Evolutionary conservation across 805 yeast species (phyloP).

Genomic region (Clavispora vitiphila): DNA sequence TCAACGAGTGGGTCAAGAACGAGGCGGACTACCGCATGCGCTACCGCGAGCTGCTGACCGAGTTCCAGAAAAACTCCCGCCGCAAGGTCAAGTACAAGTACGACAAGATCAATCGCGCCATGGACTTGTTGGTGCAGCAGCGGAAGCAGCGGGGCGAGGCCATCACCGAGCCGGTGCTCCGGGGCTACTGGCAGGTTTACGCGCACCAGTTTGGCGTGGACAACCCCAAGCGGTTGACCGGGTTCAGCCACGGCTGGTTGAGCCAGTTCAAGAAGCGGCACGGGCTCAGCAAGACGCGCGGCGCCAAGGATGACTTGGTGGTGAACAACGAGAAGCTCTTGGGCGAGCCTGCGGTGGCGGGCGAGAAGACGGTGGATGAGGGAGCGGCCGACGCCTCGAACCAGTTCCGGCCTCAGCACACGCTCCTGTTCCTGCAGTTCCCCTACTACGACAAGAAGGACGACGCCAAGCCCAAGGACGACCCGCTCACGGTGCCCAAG

Average conservation of each 20-base stretch:
- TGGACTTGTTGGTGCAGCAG: conserved; percentile 50
- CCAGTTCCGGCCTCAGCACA: conserved; percentile 6
- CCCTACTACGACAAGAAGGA: conserved; percentile 4
- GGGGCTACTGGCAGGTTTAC: conserved; percentile 52
- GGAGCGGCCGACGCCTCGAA: background rate
- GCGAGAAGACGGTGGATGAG: background rate
- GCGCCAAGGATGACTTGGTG: background rate
- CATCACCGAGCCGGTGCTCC: conserved; percentile 49
- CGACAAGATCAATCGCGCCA: conserved; percentile 52
- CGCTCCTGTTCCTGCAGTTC: conserved; percentile 7
- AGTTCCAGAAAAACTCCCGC: conserved; percentile 31
- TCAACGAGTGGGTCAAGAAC: conserved; percentile 57
- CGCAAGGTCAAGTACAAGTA: conserved; percentile 51
- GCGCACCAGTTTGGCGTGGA: conserved; percentile 55
- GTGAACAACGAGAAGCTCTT: conserved; percentile 2
- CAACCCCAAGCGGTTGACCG: conserved; percentile 52
- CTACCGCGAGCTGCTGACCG: conserved; percentile 28
- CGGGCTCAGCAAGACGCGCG: conserved; percentile 28
- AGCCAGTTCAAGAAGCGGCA: conserved; percentile 57
- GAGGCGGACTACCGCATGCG: conserved; percentile 47
- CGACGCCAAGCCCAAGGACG: background rate
- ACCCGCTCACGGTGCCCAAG: no score
- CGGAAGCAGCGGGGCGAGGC: conserved; percentile 40
- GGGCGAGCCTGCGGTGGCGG: conserved; percentile 1
- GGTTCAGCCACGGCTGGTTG: conserved; percentile 61